Conservation (phyloP, 345 rosid species). For the Ceriops zippeliana region DNA sequence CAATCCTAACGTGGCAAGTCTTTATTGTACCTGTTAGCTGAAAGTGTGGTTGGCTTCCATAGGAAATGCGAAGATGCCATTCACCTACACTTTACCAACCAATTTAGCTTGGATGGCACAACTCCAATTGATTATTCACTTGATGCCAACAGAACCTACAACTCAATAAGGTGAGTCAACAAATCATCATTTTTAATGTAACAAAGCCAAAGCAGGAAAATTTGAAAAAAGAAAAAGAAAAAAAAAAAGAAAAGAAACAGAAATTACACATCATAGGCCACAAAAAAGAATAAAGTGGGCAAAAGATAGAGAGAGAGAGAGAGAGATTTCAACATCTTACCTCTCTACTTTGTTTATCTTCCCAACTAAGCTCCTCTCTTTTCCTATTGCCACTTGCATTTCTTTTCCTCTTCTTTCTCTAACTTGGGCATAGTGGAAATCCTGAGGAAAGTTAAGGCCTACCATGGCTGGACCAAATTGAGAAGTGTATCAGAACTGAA, state of each 20-base stretch:
- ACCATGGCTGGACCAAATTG: constrained; percentile 6
- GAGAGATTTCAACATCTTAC: constrained; percentile 27
- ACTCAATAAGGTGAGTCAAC: constrained; percentile 14
- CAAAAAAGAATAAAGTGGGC: constrained; percentile 21
- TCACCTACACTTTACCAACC: constrained; percentile 39
- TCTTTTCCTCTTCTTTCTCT: neutral
- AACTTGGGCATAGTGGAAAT: neutral
- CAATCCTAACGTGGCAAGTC: constrained; percentile 15
- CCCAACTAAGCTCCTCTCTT: constrained; percentile 26
- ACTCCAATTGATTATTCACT: constrained; percentile 23
- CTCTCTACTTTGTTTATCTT: constrained; percentile 37
- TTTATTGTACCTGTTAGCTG: neutral
- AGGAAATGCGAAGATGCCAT: constrained; percentile 9
- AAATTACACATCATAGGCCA: neutral
- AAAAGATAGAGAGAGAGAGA: constrained; percentile 16
- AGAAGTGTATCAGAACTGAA: neutral
- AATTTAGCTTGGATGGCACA: constrained; percentile 28
- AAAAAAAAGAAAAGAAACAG: neutral
- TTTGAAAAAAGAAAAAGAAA: neutral
- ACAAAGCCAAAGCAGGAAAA: constrained; percentile 4
- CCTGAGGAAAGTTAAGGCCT: too few relatives aligned
- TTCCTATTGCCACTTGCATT: constrained; percentile 1
- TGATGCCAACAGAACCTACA: neutral
- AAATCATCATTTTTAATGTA: neutral
- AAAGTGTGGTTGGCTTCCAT: constrained; percentile 5